Percentiles rank a stretch among this genome's conserved stretches.
These are phyloP conservation scores for Ogataea zsoltii DNA, from an alignment of 805 yeast species.

Conservation along the genomic window DNA sequence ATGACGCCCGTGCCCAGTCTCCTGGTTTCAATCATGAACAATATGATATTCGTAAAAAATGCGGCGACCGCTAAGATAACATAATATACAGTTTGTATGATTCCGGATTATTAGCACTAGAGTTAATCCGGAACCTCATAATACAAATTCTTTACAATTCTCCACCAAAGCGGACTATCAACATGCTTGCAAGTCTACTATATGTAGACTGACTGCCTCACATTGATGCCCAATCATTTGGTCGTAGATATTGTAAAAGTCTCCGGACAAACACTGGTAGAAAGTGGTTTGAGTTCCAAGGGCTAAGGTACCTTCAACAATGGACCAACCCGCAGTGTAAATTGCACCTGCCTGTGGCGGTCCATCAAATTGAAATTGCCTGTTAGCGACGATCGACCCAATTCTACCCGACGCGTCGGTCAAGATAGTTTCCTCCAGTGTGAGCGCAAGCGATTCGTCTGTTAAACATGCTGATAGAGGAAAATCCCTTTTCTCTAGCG, in stretches of 20 bases:
- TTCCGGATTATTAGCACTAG: too few species aligned
- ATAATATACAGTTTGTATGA: too few species aligned
- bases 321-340: constrained; percentile 64
- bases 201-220: constrained; percentile 57
- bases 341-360: constrained; percentile 79
- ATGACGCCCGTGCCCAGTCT: too few species aligned
- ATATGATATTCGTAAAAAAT: too few species aligned
- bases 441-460: constrained; percentile 54
- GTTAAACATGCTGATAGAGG: constrained; percentile 44
- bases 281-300: constrained; percentile 61
- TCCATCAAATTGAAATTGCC: constrained; percentile 80
- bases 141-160: too few species aligned
- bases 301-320: constrained; percentile 62
- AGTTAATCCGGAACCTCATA: too few species aligned
- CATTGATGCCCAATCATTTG: constrained; percentile 62
- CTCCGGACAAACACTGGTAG: constrained; percentile 76
- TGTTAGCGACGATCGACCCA: constrained; percentile 78
- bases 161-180: background rate
- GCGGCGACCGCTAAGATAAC: too few species aligned
- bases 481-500: constrained; percentile 29
- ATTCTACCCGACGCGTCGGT: constrained; percentile 64
- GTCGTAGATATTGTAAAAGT: constrained; percentile 78
- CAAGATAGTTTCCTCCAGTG: constrained; percentile 50
- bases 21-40: too few species aligned
- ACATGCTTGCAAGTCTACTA: constrained; percentile 47